Percentiles rank a stretch among this genome's conserved stretches.
Evolutionary conservation across 164 flowering plant genomes (phyloP).

Genomic region (Tetrastigma voinierianum): DNA sequence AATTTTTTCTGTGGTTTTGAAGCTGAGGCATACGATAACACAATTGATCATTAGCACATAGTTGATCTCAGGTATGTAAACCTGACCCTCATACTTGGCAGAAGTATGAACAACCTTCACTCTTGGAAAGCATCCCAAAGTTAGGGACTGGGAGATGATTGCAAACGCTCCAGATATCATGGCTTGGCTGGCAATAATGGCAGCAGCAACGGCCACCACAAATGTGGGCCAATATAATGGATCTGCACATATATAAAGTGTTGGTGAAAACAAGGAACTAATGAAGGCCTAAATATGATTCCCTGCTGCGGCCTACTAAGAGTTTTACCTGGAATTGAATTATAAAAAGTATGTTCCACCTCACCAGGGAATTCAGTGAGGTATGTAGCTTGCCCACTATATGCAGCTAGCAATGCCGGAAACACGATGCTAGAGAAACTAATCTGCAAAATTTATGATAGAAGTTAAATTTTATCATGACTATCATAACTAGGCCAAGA

Average conservation of each 20-base stretch:
- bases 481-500: too few relatives aligned
- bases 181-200: conserved; percentile 80
- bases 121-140: conserved; percentile 66
- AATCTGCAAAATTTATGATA: conserved; percentile 36
- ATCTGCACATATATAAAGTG: conserved; percentile 24
- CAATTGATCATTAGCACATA: conserved; percentile 61
- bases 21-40: conserved; percentile 43
- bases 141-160: conserved; percentile 53
- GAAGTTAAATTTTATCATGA: too few relatives aligned
- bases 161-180: conserved; percentile 74
- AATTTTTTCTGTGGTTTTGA: conserved; percentile 51
- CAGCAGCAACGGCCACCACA: conserved; percentile 62
- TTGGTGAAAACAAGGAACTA: neutral
- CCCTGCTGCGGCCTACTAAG: too few relatives aligned
- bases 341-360: conserved; percentile 50
- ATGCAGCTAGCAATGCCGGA: conserved; percentile 52
- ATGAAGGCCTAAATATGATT: neutral
- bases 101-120: conserved; percentile 80
- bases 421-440: conserved; percentile 50
- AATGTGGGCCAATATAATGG: conserved; percentile 71
- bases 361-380: conserved; percentile 39
- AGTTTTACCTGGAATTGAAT: conserved; percentile 46
- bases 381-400: conserved; percentile 71
- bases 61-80: conserved; percentile 81
- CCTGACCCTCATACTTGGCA: conserved; percentile 66